phyloP scores from a whole-genome alignment of 345 rosid genomes.

The Cardamine occulta region DNA sequence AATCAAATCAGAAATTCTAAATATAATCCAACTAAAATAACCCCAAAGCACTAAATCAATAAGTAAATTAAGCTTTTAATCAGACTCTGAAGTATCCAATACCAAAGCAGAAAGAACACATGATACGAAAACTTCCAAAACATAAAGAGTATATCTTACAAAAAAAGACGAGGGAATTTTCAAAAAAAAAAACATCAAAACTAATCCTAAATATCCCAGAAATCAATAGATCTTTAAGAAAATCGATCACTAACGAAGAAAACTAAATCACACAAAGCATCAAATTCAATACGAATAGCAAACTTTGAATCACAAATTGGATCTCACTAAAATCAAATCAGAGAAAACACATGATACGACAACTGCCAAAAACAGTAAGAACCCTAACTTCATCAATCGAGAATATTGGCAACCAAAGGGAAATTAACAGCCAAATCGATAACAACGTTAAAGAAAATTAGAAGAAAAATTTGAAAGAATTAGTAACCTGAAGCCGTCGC shows the following conservation, averaged over 20 bases:
- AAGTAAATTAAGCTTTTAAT: constrained; percentile 6
- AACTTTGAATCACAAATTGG: not conserved
- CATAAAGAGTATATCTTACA: not conserved
- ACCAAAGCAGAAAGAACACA: not conserved
- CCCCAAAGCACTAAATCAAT: not conserved
- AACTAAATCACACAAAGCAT: not conserved
- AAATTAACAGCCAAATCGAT: constrained; percentile 10
- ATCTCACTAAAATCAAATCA: not conserved
- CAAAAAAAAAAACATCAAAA: too few relatives aligned
- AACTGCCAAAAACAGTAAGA: not conserved
- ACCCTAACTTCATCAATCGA: constrained; percentile 4
- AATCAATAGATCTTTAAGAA: not conserved
- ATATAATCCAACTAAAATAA: not conserved
- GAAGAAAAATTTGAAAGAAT: not conserved
- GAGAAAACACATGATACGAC: not conserved
- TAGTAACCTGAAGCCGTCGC: constrained; percentile 43
- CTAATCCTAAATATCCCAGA: not conserved
- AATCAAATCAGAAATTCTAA: not conserved
- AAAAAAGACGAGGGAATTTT: not conserved
- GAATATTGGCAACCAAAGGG: not conserved
- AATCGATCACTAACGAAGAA: not conserved
- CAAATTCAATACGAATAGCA: not conserved
- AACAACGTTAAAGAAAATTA: not conserved
- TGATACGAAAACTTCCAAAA: not conserved
- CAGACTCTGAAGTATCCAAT: not conserved